phyloP scores from a whole-genome alignment of 2,329 filamentous ascomycete species.

The Neoascochyta sp. region DNA sequence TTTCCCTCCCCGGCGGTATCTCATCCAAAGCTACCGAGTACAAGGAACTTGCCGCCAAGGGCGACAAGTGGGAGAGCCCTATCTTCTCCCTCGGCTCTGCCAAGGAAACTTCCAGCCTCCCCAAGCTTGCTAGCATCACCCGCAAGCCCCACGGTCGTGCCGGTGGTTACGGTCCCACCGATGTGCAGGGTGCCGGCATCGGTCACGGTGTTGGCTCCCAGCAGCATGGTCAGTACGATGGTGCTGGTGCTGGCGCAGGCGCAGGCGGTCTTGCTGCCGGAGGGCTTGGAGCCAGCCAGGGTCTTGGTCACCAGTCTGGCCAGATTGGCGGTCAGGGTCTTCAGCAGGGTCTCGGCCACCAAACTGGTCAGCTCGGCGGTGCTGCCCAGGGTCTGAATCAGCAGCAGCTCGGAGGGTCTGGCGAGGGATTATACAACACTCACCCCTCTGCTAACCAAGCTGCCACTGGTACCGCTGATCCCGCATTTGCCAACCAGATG shows the following conservation, averaged over 20 bases:
- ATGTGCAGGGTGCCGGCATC: conserved; percentile 13
- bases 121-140: conserved; percentile 51
- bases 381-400: conserved; percentile 5
- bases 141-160: conserved; percentile 57
- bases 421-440: conserved; percentile 5
- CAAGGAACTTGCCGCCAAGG: conserved; percentile 79
- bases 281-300: conserved; percentile 4
- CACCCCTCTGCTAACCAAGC: conserved; percentile 9
- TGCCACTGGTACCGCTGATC: conserved; percentile 10
- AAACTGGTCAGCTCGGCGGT: conserved; percentile 13
- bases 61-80: conserved; percentile 90
- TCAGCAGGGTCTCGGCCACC: conserved; percentile 2
- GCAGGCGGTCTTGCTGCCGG: conserved; percentile 3
- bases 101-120: conserved; percentile 67
- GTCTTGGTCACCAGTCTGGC: conserved; percentile 7
- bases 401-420: conserved; percentile 10
- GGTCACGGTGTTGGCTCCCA: conserved; percentile 11
- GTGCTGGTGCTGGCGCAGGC: conserved; percentile 5
- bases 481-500: conserved; percentile 45
- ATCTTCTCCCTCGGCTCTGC: conserved; percentile 86
- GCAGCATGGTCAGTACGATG: conserved; percentile 9
- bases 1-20: conserved; percentile 82
- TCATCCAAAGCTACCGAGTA: conserved; percentile 93
- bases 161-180: conserved; percentile 25
- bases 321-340: conserved; percentile 7